A percentile compares a stretch with the other conserved stretches of the same genome.
phyloP scores from a whole-genome alignment of 176 grass and related monocot genomes.

The Thinopyrum elongatum region DNA sequence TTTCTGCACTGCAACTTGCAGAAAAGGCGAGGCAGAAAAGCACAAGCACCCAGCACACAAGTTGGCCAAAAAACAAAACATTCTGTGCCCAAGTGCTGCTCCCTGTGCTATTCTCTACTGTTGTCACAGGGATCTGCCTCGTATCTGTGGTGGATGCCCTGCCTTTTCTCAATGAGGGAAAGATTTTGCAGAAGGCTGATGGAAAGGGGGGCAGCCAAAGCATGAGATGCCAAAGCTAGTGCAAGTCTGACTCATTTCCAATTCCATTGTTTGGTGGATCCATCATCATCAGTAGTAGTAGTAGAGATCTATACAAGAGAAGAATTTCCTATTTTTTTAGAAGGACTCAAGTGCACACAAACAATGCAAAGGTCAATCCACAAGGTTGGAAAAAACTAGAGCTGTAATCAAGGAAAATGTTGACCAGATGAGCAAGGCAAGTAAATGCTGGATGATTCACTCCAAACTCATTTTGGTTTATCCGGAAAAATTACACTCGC shows the following conservation, averaged over 20 bases:
- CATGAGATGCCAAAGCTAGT: slow-evolving; percentile 64
- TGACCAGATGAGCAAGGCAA: slow-evolving; percentile 22
- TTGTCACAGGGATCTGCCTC: slow-evolving; percentile 34
- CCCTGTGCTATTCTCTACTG: slow-evolving; percentile 12
- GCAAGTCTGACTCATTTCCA: slow-evolving; percentile 55
- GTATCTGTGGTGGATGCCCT: slow-evolving; percentile 24
- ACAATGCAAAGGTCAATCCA: slow-evolving; percentile 17
- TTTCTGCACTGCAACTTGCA: slow-evolving; percentile 29
- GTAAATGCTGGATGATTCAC: slow-evolving; percentile 36
- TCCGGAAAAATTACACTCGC: not conserved
- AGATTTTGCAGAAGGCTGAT: slow-evolving; percentile 24
- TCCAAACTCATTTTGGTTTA: slow-evolving; percentile 25
- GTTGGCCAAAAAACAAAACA: not conserved
- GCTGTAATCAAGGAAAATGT: not conserved
- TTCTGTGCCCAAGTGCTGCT: slow-evolving; percentile 1
- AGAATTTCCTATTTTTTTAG: not conserved
- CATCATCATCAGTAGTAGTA: slow-evolving; percentile 31
- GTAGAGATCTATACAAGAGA: slow-evolving; percentile 7
- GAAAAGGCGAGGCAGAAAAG: slow-evolving; percentile 41
- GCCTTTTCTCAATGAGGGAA: slow-evolving; percentile 26
- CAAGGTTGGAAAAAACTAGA: not conserved
- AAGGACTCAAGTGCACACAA: slow-evolving; percentile 24
- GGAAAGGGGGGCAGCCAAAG: slow-evolving; percentile 33
- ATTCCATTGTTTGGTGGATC: slow-evolving; percentile 34
- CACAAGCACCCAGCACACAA: slow-evolving; percentile 42